phyloP scores from a whole-genome alignment of 768 basidiomycete genomes.

The Pisolithus orientalis region DNA sequence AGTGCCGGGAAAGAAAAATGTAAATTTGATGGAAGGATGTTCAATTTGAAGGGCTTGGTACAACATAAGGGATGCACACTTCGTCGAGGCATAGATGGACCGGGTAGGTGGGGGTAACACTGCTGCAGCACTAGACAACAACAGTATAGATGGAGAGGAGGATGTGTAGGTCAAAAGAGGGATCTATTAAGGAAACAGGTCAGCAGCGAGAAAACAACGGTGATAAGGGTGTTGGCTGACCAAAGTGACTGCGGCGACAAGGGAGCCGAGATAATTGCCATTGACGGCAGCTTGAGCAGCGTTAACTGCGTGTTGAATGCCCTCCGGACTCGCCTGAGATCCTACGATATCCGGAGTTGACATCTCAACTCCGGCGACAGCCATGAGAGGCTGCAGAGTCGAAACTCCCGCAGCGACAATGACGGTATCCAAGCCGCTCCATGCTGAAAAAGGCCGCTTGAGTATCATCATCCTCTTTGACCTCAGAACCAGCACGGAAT shows the following conservation, averaged over 20 bases:
- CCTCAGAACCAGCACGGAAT: background rate
- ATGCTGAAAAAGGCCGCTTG: constrained; percentile 41
- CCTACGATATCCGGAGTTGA: constrained; percentile 22
- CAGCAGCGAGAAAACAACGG: background rate
- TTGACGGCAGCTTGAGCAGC: constrained; percentile 50
- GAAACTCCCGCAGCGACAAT: constrained; percentile 82
- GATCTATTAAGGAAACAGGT: constrained; percentile 41
- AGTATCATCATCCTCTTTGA: too few species aligned
- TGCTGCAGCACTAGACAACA: constrained; percentile 74
- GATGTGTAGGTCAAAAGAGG: constrained; percentile 68
- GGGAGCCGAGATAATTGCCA: constrained; percentile 67
- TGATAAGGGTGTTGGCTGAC: constrained; percentile 35
- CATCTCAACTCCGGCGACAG: constrained; percentile 53
- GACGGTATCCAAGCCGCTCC: constrained; percentile 79
- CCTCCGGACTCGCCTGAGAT: constrained; percentile 41
- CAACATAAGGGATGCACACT: constrained; percentile 70
- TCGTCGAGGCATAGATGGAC: constrained; percentile 77
- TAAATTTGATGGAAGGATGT: constrained; percentile 62
- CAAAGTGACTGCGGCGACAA: constrained; percentile 63
- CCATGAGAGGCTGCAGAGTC: constrained; percentile 69
- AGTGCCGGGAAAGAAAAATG: constrained; percentile 58
- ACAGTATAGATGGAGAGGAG: constrained; percentile 61
- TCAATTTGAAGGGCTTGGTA: constrained; percentile 79
- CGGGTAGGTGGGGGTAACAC: constrained; percentile 83
- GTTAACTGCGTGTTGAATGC: constrained; percentile 52